Percentiles rank a stretch among this genome's conserved stretches.
phyloP scores from a whole-genome alignment of 2,329 filamentous ascomycete species.

The Chrysoporthe puriensis region DNA sequence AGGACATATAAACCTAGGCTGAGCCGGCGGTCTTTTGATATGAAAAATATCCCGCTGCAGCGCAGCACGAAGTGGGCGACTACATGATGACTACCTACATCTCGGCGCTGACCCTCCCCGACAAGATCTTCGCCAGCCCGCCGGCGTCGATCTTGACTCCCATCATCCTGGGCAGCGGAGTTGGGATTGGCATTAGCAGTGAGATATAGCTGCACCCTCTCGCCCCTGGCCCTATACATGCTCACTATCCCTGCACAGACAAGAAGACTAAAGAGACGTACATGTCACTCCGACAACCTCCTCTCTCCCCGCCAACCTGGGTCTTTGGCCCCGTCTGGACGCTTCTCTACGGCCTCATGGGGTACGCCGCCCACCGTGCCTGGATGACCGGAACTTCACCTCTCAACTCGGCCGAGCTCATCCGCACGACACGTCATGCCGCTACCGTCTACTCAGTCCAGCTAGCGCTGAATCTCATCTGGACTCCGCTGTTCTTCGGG shows the following conservation, averaged over 20 bases:
- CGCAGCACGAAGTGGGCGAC: not conserved
- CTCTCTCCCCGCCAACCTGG: slow-evolving; percentile 61
- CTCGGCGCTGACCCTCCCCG: slow-evolving; percentile 75
- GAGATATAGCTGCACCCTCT: slow-evolving; percentile 37
- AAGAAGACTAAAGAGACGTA: slow-evolving; percentile 64
- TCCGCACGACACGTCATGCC: slow-evolving; percentile 64
- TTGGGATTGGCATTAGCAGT: slow-evolving; percentile 72
- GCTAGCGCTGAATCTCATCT: slow-evolving; percentile 80
- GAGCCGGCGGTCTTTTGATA: not conserved
- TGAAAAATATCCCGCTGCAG: not conserved
- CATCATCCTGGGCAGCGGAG: slow-evolving; percentile 69
- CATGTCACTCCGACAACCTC: slow-evolving; percentile 69
- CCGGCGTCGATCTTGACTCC: slow-evolving; percentile 77
- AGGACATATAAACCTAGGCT: not conserved
- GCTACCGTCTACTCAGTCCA: slow-evolving; percentile 85
- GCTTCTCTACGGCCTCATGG: slow-evolving; percentile 74
- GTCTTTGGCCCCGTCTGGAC: slow-evolving; percentile 71
- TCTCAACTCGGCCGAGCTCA: slow-evolving; percentile 53
- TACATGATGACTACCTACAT: slow-evolving; percentile 76
- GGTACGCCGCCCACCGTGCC: slow-evolving; percentile 83
- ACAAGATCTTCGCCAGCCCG: slow-evolving; percentile 70
- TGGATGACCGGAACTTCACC: slow-evolving; percentile 65
- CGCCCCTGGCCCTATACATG: not conserved
- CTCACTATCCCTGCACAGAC: slow-evolving; percentile 15
- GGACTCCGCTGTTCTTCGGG: slow-evolving; percentile 94